phyloP scores from a whole-genome alignment of 257 asterid species.

The Solanum paucissectum region DNA sequence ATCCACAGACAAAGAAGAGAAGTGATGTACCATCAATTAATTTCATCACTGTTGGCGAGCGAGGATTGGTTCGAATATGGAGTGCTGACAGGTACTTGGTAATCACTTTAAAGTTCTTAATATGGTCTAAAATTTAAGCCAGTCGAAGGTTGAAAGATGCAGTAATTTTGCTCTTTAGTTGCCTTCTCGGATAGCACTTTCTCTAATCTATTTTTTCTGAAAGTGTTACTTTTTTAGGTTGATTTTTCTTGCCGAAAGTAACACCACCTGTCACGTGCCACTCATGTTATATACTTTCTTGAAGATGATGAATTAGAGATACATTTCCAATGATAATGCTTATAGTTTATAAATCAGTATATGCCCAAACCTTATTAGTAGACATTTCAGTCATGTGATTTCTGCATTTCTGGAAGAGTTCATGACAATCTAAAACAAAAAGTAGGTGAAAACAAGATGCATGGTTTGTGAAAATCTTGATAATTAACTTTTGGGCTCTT shows the following conservation, averaged over 20 bases:
- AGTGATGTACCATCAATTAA: slow-evolving; percentile 38
- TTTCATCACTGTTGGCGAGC: slow-evolving; percentile 92
- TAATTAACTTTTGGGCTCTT: not conserved
- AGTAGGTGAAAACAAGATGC: not conserved
- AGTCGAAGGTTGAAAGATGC: not conserved
- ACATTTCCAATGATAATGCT: not conserved
- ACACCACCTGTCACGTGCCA: not conserved
- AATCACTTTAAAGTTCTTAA: not conserved
- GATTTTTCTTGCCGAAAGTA: not conserved
- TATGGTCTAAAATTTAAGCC: not conserved
- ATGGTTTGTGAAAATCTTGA: not conserved
- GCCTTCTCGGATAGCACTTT: not conserved
- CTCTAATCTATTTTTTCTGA: not conserved
- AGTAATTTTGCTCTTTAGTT: not conserved
- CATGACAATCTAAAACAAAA: not conserved
- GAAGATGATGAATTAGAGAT: not conserved
- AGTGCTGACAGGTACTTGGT: slow-evolving; percentile 65
- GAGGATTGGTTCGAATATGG: slow-evolving; percentile 91
- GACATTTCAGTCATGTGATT: not conserved
- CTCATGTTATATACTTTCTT: not conserved
- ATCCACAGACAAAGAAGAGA: slow-evolving; percentile 38
- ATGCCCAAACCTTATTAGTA: not conserved
- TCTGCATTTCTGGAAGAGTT: not conserved
- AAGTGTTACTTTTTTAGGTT: not conserved
- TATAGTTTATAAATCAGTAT: not conserved